Percentiles rank a stretch among this genome's conserved stretches.
Evolutionary conservation across 352 stramenopile genomes (phyloP).

Genomic region (Pilasporangium apinafurcum): DNA sequence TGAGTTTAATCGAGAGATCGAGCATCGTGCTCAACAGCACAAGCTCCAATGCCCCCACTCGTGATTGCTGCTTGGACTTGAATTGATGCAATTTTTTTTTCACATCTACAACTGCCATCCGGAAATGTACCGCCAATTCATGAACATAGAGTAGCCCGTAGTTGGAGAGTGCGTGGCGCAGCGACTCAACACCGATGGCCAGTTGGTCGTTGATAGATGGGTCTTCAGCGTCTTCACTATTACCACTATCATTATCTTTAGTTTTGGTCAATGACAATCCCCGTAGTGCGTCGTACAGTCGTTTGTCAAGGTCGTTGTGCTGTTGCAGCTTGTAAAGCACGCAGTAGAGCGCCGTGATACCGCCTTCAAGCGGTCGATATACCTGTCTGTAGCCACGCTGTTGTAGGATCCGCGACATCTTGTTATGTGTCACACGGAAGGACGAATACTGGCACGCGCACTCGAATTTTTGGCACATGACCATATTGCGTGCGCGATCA

Average conservation of each 20-base stretch:
- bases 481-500: conserved; percentile 56
- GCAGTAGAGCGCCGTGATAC: conserved; percentile 52
- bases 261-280: conserved; percentile 14
- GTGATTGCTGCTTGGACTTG: conserved; percentile 46
- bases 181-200: conserved; percentile 27
- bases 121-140: conserved; percentile 44
- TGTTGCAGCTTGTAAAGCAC: conserved; percentile 58
- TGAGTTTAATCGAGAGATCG: conserved; percentile 58
- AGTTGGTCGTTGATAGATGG: too few relatives aligned
- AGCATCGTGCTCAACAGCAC: conserved; percentile 70
- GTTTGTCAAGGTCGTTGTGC: conserved; percentile 67
- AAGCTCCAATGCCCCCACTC: conserved; percentile 62
- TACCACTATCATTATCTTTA: conserved; percentile 7
- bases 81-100: conserved; percentile 78
- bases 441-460: conserved; percentile 71
- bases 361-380: conserved; percentile 32
- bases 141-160: conserved; percentile 68
- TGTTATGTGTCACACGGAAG: conserved; percentile 40
- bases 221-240: conserved; percentile 3
- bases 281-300: conserved; percentile 50
- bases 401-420: conserved; percentile 60
- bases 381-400: conserved; percentile 34
- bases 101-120: conserved; percentile 49
- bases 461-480: conserved; percentile 58
- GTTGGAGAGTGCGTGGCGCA: conserved; percentile 59